These are phyloP conservation scores for Gnomoniopsis sp. DNA, from an alignment of 2,329 filamentous ascomycete species.

Conservation along the genomic window DNA sequence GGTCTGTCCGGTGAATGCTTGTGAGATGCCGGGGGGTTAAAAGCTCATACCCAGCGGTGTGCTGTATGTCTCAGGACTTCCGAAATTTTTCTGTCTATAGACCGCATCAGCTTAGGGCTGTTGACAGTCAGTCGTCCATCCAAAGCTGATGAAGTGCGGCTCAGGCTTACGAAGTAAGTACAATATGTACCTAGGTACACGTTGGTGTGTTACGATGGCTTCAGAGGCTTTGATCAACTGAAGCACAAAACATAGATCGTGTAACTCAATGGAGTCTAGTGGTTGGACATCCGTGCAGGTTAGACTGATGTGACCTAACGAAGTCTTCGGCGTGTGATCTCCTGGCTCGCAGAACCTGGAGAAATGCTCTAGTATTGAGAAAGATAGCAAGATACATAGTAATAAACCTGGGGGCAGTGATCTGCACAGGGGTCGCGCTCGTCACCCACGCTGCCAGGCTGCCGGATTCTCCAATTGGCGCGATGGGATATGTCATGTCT, in stretches of 20 bases:
- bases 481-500: background rate
- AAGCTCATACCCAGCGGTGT: background rate
- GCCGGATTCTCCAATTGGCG: slow-evolving; percentile 4
- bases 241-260: background rate
- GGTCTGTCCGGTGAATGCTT: background rate
- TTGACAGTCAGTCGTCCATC: background rate
- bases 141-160: background rate
- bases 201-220: slow-evolving; percentile 7
- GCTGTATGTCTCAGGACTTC: slow-evolving; percentile 9
- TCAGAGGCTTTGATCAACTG: background rate
- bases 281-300: background rate
- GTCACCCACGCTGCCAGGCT: slow-evolving; percentile 9
- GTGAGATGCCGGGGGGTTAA: background rate
- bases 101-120: background rate
- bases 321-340: background rate
- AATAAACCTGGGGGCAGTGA: slow-evolving; percentile 4
- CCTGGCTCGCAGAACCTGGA: background rate
- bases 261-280: slow-evolving; percentile 6
- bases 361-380: background rate
- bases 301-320: background rate
- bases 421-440: slow-evolving; percentile 14
- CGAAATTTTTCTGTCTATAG: background rate
- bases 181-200: background rate
- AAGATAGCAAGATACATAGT: background rate
- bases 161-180: background rate